Conservation (phyloP, 352 stramenopile species). For the Phytophthora sansomeana region DNA sequence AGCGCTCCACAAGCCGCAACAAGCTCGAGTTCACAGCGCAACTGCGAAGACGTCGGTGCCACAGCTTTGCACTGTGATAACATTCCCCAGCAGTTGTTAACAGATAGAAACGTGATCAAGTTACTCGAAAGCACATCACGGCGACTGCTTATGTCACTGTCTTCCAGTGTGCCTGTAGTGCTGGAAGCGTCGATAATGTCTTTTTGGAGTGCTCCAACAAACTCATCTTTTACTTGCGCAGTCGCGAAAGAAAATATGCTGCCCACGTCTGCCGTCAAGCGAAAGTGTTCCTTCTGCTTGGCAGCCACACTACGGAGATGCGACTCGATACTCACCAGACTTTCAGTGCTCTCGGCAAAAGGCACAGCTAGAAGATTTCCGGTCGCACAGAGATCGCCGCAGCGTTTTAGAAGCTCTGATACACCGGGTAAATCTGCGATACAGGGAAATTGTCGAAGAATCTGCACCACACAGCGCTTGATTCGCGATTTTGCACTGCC, state of each 20-base stretch:
- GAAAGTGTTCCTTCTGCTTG: slow-evolving; percentile 62
- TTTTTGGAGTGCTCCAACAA: slow-evolving; percentile 43
- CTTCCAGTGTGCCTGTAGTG: slow-evolving; percentile 3
- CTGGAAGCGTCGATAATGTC: slow-evolving; percentile 22
- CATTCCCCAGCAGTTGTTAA: slow-evolving; percentile 64
- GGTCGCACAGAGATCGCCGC: slow-evolving; percentile 8
- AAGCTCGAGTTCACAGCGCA: slow-evolving; percentile 53
- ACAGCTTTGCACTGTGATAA: slow-evolving; percentile 50
- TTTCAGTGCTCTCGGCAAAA: slow-evolving; percentile 30
- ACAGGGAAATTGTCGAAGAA: slow-evolving; percentile 41
- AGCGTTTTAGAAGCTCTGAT: slow-evolving; percentile 30
- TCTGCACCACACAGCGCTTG: slow-evolving; percentile 41
- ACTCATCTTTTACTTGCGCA: slow-evolving; percentile 41
- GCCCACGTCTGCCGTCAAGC: slow-evolving; percentile 54
- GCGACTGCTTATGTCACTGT: neutral
- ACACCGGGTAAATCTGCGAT: slow-evolving; percentile 28
- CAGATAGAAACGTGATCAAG: slow-evolving; percentile 61
- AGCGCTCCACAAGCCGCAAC: slow-evolving; percentile 51
- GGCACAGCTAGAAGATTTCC: slow-evolving; percentile 7
- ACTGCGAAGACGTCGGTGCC: slow-evolving; percentile 25
- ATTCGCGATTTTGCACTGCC: slow-evolving; percentile 33
- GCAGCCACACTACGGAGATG: slow-evolving; percentile 29
- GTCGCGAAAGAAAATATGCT: slow-evolving; percentile 55
- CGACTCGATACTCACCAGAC: slow-evolving; percentile 25
- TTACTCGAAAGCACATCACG: slow-evolving; percentile 38